Evolutionary conservation across 139 green algal genomes (phyloP).

Genomic region (Astrephomene gubernaculifera): DNA sequence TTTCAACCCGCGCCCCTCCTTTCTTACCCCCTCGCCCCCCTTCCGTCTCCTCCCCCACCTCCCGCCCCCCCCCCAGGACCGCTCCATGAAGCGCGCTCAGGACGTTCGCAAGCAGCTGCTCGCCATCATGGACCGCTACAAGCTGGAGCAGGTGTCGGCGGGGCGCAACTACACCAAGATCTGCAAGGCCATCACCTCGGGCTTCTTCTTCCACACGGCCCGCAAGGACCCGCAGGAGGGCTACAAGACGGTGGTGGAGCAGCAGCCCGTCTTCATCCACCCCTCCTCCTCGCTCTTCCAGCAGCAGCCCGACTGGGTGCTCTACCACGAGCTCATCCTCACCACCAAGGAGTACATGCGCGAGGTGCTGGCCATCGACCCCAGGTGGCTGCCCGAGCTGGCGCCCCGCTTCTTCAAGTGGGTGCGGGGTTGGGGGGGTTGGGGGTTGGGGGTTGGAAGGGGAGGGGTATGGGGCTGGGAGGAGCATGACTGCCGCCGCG

Average conservation of each 20-base stretch:
- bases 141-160: constrained; percentile 93
- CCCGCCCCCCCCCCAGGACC: constrained; percentile 70
- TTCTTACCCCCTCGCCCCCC: background rate
- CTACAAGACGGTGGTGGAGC: constrained; percentile 87
- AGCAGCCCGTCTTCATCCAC: constrained; percentile 98
- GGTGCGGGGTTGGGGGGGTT: background rate
- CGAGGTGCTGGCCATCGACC: constrained; percentile 91
- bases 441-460: background rate
- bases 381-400: constrained; percentile 96
- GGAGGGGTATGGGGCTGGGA: background rate
- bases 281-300: constrained; percentile 90
- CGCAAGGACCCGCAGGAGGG: constrained; percentile 78
- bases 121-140: constrained; percentile 99
- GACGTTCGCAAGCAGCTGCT: constrained; percentile 98
- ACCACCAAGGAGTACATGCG: constrained; percentile 99
- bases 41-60: background rate
- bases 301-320: constrained; percentile 87
- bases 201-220: constrained; percentile 98
- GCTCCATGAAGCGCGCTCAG: constrained; percentile 91
- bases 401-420: constrained; percentile 97
- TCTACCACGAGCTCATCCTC: constrained; percentile 90
- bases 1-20: too few relatives aligned
- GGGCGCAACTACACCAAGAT: constrained; percentile 93
- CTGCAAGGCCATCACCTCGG: constrained; percentile 80
- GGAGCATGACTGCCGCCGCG: too few relatives aligned